Base-by-base conservation (phyloP, 2,329 filamentous ascomycete species). In the Sporothrix schenckii region DNA sequence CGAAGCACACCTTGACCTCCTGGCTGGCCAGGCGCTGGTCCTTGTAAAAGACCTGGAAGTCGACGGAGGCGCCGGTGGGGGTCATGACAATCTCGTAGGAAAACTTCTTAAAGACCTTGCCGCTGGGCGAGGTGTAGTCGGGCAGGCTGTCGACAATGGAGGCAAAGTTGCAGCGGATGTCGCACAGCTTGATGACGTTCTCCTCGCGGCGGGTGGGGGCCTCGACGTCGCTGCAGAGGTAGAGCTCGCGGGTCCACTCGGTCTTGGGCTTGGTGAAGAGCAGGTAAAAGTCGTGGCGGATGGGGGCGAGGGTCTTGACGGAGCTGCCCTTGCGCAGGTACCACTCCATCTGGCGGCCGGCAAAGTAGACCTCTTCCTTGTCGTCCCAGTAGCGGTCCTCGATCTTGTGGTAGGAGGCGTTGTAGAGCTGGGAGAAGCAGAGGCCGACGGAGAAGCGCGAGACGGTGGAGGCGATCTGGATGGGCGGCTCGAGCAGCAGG, bases 371-470 rank as follows among this genome's bases (percentile, higher is more conserved):
- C 61, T 68, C 66, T 30, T 71, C 69, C 69, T 69, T 69, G 24
- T 71, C 69, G 67, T 72, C 67, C 66, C 69, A 72, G 66, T 71
- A 71, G 53, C 61, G 60, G 61, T 72, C 69, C 24, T 68, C 61
- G 5, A 41, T 14, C 27, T 47, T 47, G 69, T 72, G 71, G 49
- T 30, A 27, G 6, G 41, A 30, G 10, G 49, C 21, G 54, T 65
- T 56, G 63, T 63, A 72, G 6, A 65, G 34, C 61, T 68, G 66
- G 7, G 60, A 69, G 49, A 72, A 71, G 61, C 61, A 69, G 3
- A 72, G 39, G 16, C 71, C 71, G 16, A 72, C 71, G 13, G 52
- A 67, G 63, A 69, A 69, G 10, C 71, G 71, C 24, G 71, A 54
- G 19, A 72, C 71, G 1, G 69, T 72, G 16, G 71, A 72, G 21